phyloP scores from a whole-genome alignment of 2,329 filamentous ascomycete species.

The Cytospora schulzeri region DNA sequence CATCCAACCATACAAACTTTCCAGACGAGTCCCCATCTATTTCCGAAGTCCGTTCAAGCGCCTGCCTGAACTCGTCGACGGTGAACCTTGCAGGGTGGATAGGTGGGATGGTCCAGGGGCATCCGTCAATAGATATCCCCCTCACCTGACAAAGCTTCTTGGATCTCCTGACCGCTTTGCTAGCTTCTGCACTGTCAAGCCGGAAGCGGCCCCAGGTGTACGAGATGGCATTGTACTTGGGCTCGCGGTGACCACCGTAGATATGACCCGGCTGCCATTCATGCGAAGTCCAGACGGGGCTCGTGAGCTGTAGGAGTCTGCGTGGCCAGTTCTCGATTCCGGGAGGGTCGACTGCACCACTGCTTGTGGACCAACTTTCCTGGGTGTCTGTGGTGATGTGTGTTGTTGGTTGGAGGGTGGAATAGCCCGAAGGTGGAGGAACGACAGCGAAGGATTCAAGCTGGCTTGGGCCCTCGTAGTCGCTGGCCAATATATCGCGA shows the following conservation, averaged over 20 bases:
- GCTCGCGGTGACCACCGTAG: conserved; percentile 5
- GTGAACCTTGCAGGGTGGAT: conserved; percentile 6
- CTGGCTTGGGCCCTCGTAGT: too few species aligned
- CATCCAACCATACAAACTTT: background rate
- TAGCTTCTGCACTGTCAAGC: background rate
- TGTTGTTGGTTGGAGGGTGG: too few species aligned
- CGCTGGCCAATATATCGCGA: too few species aligned
- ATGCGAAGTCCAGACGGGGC: background rate
- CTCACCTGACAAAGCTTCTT: background rate
- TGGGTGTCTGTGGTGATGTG: too few species aligned
- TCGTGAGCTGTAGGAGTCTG: background rate
- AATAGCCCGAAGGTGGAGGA: too few species aligned
- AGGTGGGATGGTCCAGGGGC: conserved; percentile 1
- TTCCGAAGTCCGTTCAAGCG: background rate
- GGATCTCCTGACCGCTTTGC: background rate
- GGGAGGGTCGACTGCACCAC: background rate
- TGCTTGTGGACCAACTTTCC: too few species aligned
- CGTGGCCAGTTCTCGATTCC: background rate
- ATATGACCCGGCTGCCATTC: conserved; percentile 2
- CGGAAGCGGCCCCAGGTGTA: conserved; percentile 13
- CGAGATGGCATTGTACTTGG: conserved; percentile 5
- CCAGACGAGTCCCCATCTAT: background rate
- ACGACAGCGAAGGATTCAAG: too few species aligned
- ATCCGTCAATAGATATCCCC: background rate
- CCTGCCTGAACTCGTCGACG: conserved; percentile 1